A percentile compares a stretch with the other conserved stretches of the same genome.
These are phyloP conservation scores for Alternaria sp. DNA, from an alignment of 2,329 filamentous ascomycete species.

Conservation along the genomic window DNA sequence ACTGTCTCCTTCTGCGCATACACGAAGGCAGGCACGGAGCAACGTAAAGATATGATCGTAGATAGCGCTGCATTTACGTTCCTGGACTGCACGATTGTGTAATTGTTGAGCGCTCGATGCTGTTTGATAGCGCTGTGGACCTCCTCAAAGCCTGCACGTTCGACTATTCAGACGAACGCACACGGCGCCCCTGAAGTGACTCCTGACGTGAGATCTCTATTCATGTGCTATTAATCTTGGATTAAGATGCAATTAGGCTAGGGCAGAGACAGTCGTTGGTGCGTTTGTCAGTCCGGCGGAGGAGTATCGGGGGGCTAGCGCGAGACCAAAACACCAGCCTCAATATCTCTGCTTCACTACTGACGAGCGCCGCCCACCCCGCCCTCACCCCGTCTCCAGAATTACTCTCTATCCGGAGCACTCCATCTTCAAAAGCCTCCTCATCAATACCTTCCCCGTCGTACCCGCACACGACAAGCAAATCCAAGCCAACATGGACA, in stretches of 20 bases:
- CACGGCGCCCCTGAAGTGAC: not conserved
- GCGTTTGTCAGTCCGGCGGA: not conserved
- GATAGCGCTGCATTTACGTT: not conserved
- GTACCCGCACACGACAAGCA: not conserved
- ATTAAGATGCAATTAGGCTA: accelerated
- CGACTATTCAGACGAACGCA: not conserved
- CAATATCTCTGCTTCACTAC: not conserved
- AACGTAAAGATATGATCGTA: not conserved
- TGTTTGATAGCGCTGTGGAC: not conserved
- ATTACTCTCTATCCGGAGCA: accelerated
- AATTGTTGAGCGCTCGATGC: not conserved
- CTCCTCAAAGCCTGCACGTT: not conserved
- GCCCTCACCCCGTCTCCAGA: not conserved
- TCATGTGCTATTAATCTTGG: not conserved
- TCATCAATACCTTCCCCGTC: not conserved
- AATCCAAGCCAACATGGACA: not conserved
- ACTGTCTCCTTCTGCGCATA: not conserved
- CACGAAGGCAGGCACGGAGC: not conserved
- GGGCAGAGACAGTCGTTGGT: not conserved
- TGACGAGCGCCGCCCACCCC: not conserved
- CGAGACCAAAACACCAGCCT: not conserved
- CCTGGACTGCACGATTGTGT: not conserved
- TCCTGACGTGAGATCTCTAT: not conserved
- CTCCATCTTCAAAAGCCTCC: too few species aligned
- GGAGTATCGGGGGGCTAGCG: not conserved